Conservation (phyloP, 805 yeast species). For the Priceomyces fermenticarens region DNA sequence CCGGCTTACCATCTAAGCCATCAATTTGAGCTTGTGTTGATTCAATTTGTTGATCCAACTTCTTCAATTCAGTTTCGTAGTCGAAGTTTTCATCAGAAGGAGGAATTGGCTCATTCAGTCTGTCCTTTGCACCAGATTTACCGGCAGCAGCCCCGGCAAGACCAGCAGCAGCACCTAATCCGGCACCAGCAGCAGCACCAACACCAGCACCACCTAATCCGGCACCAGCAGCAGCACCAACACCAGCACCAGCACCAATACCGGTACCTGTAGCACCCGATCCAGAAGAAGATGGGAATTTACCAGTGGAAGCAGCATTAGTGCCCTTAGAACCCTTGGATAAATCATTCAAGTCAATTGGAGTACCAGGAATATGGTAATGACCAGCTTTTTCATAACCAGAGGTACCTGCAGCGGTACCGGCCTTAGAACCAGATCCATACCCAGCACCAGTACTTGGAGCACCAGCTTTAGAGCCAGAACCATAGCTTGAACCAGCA, state of each 20-base stretch:
- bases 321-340: too few species aligned
- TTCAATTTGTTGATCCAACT: slow-evolving; percentile 22
- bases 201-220: slow-evolving; percentile 4
- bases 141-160: not conserved
- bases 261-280: not conserved
- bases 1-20: not conserved
- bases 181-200: slow-evolving; percentile 1
- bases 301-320: too few species aligned
- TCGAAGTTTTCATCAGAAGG: slow-evolving; percentile 15
- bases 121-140: not conserved
- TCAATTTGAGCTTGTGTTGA: slow-evolving; percentile 24
- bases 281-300: not conserved
- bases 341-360: too few species aligned
- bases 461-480: slow-evolving; percentile 1
- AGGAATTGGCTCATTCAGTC: slow-evolving; percentile 1
- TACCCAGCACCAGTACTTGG: not conserved
- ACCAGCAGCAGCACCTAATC: not conserved
- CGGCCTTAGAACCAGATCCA: not conserved
- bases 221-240: not conserved
- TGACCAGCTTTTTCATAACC: too few species aligned
- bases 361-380: too few species aligned
- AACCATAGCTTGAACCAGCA: slow-evolving; percentile 7
- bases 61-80: slow-evolving; percentile 20
- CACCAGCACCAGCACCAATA: not conserved
- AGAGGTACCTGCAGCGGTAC: not conserved